Evolutionary conservation across 1,284 basidiomycete species (phyloP).

Genomic region (Gymnopus androsaceus): DNA sequence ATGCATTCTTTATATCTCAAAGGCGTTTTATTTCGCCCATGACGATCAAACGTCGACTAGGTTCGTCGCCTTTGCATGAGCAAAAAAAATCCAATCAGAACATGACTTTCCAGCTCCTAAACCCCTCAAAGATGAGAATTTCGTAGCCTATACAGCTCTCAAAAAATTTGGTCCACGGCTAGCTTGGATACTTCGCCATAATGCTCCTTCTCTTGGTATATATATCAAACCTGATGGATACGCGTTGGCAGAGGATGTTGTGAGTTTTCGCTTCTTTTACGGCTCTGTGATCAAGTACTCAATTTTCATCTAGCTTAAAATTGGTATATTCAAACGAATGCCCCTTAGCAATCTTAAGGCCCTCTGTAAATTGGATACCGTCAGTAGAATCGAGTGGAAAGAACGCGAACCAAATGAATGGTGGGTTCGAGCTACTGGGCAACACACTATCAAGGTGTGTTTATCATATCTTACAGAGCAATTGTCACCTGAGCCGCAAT

Average conservation of each 20-base stretch:
- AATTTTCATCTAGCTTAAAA: not conserved
- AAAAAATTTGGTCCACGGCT: slow-evolving; percentile 4
- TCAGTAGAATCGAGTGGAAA: slow-evolving; percentile 11
- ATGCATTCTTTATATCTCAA: not conserved
- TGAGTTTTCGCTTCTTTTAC: not conserved
- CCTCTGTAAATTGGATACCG: slow-evolving; percentile 4
- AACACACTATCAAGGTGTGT: slow-evolving; percentile 15
- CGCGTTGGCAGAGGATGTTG: slow-evolving; percentile 12
- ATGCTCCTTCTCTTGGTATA: slow-evolving; percentile 4
- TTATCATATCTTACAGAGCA: not conserved
- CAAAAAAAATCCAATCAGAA: not conserved
- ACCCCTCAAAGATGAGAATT: not conserved
- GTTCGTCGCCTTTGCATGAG: not conserved
- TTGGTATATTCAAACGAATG: not conserved
- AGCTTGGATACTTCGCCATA: slow-evolving; percentile 14
- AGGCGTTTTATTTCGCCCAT: not conserved
- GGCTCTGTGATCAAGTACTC: not conserved
- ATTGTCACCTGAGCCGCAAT: not conserved
- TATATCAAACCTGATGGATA: slow-evolving; percentile 17
- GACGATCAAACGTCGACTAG: not conserved
- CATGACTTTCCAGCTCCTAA: not conserved
- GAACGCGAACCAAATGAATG: not conserved
- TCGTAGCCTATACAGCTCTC: not conserved
- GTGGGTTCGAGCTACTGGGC: slow-evolving; percentile 11
- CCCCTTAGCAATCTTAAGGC: not conserved